These are phyloP conservation scores for Aspergillus sp. DNA, from an alignment of 2,329 filamentous ascomycete genomes.

Conservation along the genomic window DNA sequence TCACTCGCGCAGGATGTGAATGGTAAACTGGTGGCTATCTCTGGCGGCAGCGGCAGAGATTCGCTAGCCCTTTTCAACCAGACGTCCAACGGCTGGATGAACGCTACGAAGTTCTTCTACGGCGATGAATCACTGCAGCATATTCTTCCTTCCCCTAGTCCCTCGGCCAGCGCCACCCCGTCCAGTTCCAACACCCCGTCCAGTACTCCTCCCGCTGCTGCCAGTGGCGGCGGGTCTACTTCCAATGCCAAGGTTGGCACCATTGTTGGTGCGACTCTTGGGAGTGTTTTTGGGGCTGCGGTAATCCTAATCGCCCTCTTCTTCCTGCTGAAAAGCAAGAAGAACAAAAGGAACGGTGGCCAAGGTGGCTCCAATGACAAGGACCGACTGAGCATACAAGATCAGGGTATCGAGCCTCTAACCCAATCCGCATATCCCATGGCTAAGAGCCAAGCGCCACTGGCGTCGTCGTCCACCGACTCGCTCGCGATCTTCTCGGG, in stretches of 20 bases:
- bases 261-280: slow-evolving; percentile 73
- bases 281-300: slow-evolving; percentile 67
- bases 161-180: slow-evolving; percentile 23
- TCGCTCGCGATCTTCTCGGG: slow-evolving; percentile 36
- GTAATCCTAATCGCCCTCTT: slow-evolving; percentile 64
- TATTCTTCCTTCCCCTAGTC: slow-evolving; percentile 18
- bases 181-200: slow-evolving; percentile 23
- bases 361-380: slow-evolving; percentile 48
- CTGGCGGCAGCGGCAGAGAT: slow-evolving; percentile 62
- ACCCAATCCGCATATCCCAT: slow-evolving; percentile 37
- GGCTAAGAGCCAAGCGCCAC: slow-evolving; percentile 34
- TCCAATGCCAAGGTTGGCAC: slow-evolving; percentile 35
- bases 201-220: slow-evolving; percentile 25
- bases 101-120: slow-evolving; percentile 57
- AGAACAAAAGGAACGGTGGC: slow-evolving; percentile 40
- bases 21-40: slow-evolving; percentile 61
- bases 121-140: slow-evolving; percentile 37
- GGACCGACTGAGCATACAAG: slow-evolving; percentile 44
- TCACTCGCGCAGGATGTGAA: slow-evolving; percentile 59
- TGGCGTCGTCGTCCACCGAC: slow-evolving; percentile 28
- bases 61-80: slow-evolving; percentile 71
- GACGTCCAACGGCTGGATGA: slow-evolving; percentile 66
- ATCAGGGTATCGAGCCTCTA: slow-evolving; percentile 38
- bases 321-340: slow-evolving; percentile 55
- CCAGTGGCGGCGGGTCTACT: slow-evolving; percentile 21